These are phyloP conservation scores for Porogramme epimiltina DNA, from an alignment of 1,284 basidiomycete species.

Conservation along the genomic window DNA sequence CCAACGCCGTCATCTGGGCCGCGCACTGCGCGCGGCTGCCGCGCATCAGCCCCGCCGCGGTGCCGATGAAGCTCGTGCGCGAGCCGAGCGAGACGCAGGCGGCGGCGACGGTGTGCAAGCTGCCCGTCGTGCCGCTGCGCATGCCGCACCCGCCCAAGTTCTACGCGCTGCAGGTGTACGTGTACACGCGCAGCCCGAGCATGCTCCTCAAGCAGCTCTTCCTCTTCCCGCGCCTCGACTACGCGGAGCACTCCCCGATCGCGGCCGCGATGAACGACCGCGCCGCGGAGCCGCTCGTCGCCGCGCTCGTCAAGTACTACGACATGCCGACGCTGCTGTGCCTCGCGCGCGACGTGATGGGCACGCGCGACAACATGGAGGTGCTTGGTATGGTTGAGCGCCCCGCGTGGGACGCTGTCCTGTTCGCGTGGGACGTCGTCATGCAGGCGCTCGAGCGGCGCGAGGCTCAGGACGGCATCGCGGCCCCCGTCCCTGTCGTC, in stretches of 20 bases:
- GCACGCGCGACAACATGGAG: conserved; percentile 15
- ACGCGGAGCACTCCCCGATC: background rate
- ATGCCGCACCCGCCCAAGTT: conserved; percentile 20
- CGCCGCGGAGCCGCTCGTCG: background rate
- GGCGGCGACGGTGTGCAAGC: conserved; percentile 4
- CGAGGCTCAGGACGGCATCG: background rate
- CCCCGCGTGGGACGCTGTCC: conserved; percentile 16
- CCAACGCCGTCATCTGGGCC: conserved; percentile 24
- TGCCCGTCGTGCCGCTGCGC: conserved; percentile 23
- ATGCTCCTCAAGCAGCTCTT: conserved; percentile 6
- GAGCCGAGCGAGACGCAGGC: background rate
- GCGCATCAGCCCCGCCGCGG: conserved; percentile 7
- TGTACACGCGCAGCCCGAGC: conserved; percentile 16
- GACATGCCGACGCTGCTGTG: conserved; percentile 5
- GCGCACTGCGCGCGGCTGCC: conserved; percentile 24
- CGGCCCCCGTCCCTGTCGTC: too few relatives aligned
- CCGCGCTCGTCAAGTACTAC: background rate
- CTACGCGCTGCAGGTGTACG: conserved; percentile 16
- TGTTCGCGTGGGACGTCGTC: conserved; percentile 18
- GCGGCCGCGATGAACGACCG: background rate
- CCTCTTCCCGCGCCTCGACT: conserved; percentile 8
- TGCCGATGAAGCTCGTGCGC: conserved; percentile 3
- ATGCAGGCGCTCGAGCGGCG: conserved; percentile 10
- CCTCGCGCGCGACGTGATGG: conserved; percentile 13
- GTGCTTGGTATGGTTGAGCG: conserved; percentile 21